A percentile compares a stretch with the other conserved stretches of the same genome.
Evolutionary conservation across 805 yeast genomes (phyloP).

Genomic region (Lachancea thermotolerans): DNA sequence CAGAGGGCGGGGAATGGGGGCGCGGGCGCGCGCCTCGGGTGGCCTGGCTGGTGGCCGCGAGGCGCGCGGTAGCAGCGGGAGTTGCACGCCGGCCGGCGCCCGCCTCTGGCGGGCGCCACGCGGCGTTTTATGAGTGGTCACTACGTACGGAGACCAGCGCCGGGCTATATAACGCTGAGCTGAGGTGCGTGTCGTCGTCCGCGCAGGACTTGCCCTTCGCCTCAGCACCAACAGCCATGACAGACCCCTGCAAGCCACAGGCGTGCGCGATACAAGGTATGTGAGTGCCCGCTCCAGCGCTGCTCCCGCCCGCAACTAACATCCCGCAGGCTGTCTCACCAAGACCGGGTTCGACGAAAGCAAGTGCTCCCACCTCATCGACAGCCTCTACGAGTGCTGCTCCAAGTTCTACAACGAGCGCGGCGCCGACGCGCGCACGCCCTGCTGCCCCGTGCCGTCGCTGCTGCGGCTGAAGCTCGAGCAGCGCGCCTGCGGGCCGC

Average conservation of each 20-base stretch:
- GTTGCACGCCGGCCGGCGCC: no score
- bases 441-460: constrained; percentile 73
- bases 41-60: no score
- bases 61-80: no score
- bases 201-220: no score
- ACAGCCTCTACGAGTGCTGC: constrained; percentile 71
- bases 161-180: no score
- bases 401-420: constrained; percentile 51
- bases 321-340: constrained; percentile 51
- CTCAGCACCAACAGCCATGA: neutral
- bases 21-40: no score
- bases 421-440: constrained; percentile 54
- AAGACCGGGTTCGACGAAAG: constrained; percentile 61
- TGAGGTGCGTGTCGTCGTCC: no score
- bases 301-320: neutral
- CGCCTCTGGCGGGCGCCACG: no score
- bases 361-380: constrained; percentile 64
- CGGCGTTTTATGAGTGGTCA: no score
- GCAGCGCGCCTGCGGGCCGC: constrained; percentile 46
- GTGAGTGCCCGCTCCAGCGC: constrained; percentile 16
- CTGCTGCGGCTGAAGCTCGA: constrained; percentile 56
- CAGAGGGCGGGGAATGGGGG: no score
- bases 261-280: constrained; percentile 77
- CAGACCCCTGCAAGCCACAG: constrained; percentile 58
- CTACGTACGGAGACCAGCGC: no score